Base-by-base conservation (phyloP, 2,329 filamentous ascomycete species). In the Aspergillus transmontanensis region DNA sequence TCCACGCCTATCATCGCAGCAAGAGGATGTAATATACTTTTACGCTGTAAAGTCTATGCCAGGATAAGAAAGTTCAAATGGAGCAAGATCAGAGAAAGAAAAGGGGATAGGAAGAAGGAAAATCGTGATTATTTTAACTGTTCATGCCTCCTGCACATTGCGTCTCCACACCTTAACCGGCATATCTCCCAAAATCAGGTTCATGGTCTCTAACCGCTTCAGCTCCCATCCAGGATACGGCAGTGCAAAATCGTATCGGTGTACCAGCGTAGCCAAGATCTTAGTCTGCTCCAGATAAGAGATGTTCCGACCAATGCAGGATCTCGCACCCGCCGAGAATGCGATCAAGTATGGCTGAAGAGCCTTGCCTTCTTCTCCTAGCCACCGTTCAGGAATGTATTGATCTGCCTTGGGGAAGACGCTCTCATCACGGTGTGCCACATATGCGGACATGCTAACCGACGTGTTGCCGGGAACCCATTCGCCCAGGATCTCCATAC, bases 221-320 rank as follows among this genome's bases (percentile, higher is more conserved):
- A 71, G 32, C 62, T 75, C 69, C 72, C 72, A 74, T 2, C 65
- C 64, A 1, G 66, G 68, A 57, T 66, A 57, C 12, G 71, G 58
- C 45, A 76, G 57, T 19, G 72, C 69, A 66, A 76, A 74, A n/a
- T 73, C 70, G 61, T 74, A 76, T 14, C 73, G 70, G 51, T 70
- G 69, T 19, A 76, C 69, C 59, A 75, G 57, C 4, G 70, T 71
- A 21, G 74, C 72, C 55, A 76, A 54, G 10, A 70, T 92, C 66
- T 82, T 92, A 11, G 78, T 79, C 68, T 85, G 81, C 69, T 85
- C 82, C 10, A 85, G 70, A 61, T 82, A 79, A 1, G 71, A 73
- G 43, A 81, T 79, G 58, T 81, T 80, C 45, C 78, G 70, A 10
- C 79, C 79, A 61, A 81, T 79, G 58, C 79, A 81, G 6, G 76